A percentile compares a stretch with the other conserved stretches of the same genome.
phyloP scores from a whole-genome alignment of 75 land plant genomes.

The Picea glauca region DNA sequence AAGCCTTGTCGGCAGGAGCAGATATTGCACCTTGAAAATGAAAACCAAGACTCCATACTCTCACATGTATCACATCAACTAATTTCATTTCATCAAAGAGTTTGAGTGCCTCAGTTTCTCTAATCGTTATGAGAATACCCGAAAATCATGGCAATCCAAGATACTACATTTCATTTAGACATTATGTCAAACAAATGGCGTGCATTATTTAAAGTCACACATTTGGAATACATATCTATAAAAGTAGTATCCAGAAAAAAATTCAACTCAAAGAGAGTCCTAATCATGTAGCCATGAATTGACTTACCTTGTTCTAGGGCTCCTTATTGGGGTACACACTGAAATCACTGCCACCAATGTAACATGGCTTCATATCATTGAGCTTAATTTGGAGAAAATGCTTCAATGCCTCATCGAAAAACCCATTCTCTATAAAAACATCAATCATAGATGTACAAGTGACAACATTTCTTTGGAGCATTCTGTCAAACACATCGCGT shows the following conservation, averaged over 20 bases:
- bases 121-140: not conserved
- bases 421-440: constrained; percentile 27
- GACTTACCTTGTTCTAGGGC: constrained; percentile 17
- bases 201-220: not conserved
- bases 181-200: constrained; percentile 5
- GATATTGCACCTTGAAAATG: no score
- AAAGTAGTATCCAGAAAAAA: constrained; percentile 9
- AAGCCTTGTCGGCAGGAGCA: no score
- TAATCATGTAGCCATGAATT: constrained; percentile 34
- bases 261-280: constrained; percentile 24
- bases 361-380: not conserved
- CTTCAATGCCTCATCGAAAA: constrained; percentile 26
- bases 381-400: constrained; percentile 17
- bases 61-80: not conserved
- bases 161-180: not conserved
- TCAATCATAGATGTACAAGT: constrained; percentile 40
- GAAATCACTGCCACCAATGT: constrained; percentile 20
- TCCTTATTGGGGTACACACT: constrained; percentile 20
- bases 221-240: constrained; percentile 9
- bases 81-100: constrained; percentile 11
- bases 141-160: constrained; percentile 8
- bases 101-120: not conserved
- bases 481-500: constrained; percentile 17
- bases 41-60: no score
- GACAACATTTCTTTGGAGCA: constrained; percentile 6